A percentile compares a stretch with the other conserved stretches of the same genome.
phyloP scores from a whole-genome alignment of 345 rosid genomes.

The Acer saccharum region DNA sequence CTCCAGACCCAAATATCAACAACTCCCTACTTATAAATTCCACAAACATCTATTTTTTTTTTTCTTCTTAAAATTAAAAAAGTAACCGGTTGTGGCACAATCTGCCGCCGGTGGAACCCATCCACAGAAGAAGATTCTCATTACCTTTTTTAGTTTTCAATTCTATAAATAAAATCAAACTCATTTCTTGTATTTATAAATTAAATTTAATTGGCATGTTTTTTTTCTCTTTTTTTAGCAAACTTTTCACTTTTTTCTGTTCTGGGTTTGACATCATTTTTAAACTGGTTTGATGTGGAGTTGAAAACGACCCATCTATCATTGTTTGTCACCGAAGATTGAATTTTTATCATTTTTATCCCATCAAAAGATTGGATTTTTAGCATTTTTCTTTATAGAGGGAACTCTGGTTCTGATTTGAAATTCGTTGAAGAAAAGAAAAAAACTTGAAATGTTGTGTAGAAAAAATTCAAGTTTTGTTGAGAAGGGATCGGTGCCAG shows the following conservation, averaged over 20 bases:
- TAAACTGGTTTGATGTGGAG: conserved; percentile 3
- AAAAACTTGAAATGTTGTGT: conserved; percentile 56
- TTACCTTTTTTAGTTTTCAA: conserved; percentile 26
- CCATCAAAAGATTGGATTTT: conserved; percentile 2
- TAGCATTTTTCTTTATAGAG: neutral
- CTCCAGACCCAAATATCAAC: conserved; percentile 4
- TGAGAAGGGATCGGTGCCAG: conserved; percentile 83
- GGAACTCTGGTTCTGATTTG: neutral
- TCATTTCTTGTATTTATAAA: neutral
- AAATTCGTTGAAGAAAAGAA: too few species aligned
- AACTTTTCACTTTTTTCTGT: neutral
- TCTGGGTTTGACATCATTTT: neutral
- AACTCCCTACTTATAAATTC: neutral
- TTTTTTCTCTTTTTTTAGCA: neutral
- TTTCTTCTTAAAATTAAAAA: neutral
- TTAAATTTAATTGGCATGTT: neutral
- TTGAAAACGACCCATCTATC: conserved; percentile 17
- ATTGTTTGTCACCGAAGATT: conserved; percentile 3
- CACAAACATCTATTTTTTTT: neutral
- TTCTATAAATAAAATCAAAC: conserved; percentile 1
- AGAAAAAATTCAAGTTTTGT: conserved; percentile 48
- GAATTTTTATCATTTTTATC: neutral
- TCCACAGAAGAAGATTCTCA: conserved; percentile 35
- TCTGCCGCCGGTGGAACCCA: conserved; percentile 35
- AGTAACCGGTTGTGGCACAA: conserved; percentile 25